Base-by-base conservation (phyloP, 2,329 filamentous ascomycete species). In the Curvularia lunata region DNA sequence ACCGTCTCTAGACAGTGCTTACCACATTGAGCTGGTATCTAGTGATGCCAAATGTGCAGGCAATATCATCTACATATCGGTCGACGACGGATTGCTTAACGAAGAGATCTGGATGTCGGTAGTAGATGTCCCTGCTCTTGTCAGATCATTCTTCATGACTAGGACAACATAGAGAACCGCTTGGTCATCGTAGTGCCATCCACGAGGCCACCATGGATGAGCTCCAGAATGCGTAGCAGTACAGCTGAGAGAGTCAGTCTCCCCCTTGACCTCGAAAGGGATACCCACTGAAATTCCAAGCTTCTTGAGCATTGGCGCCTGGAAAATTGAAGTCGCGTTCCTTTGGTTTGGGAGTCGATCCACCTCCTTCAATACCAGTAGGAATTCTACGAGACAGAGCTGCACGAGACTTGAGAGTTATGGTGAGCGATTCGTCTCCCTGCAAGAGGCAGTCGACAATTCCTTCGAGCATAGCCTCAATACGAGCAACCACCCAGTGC, bases 21-120 rank as follows among this genome's bases (percentile, higher is more conserved):
- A 91, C 90, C 69, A 96, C 87, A 58, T 91, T 91, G 19, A 95
- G 77, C 16, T 84, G 81, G 54, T 85, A 82, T 32, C 91, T 84
- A 5, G 85, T 80, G 8, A 91, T 77, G 0, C 83, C 82, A 16
- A 95, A 83, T 0, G 90, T 91, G 54, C 83, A 86, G 0, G 91
- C 89, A 34, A 96, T 77, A 61, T 91, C 88, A 67, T 95, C 90
- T 0, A 95, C 85, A 45, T 91, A 85, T 28, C 82, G 81, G 71
- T 95, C 88, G 0, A 95, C 90, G 13, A 86, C 81, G 16, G 76
- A 71, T 72, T 95, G 91, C 48, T 81, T 87, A 19, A 83, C 81
- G 68, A 95, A 96, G 0, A 96, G 79, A 9, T 86, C 83, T 4
- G 88, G 86, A 64, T 92, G 84, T 66, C 91, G 86, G 71, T 96